Base-by-base conservation (phyloP, 768 basidiomycete genomes). In the Hypsizygus marmoreus region DNA sequence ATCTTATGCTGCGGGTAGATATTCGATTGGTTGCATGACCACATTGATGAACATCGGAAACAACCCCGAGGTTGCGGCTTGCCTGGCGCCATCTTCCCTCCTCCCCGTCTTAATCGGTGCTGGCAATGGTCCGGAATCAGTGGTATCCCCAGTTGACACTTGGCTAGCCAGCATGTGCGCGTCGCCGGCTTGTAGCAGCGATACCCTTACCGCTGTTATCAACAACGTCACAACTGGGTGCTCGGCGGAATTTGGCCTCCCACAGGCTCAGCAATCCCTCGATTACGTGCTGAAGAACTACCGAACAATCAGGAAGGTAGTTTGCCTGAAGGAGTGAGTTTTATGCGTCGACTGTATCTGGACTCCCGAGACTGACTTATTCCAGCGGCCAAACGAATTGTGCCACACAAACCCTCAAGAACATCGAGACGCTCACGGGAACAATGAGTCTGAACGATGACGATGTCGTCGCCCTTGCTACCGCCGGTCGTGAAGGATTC, bases 291-390 rank as follows among this genome's bases (percentile, higher is more conserved):
- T 78, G 51, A 40, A 50, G 28, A 62, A 57, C 16, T 86, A 82
- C 55, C 76, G 80, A 6, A 66, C 73, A 10, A 62, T 66, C 11
- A 70, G 82, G 35, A 55, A 77, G 49, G 57, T 79, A 7, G 69
- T 60, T 4, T 86, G 83, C 55, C 61, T 84, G 58, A 69, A 77
- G 43, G 79, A 84, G 84, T 85, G 47, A 56, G 77, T 68, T 2
- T 20, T 36, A 30, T 24, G 14, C 16, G 40, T 20, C 12, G 6
- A n/a, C n/a, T n/a, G n/a, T n/a, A n/a, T n/a, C n/a, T n/a, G n/a
- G n/a, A n/a, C n/a, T n/a, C n/a, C n/a, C 19, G 16, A 16, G 30
- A n/a, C n/a, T 34, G 24, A 9, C 20, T 41, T 34, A 36, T 16
- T 42, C 32, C 30, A 65, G 58, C 43, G 49, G 29, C 22, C 49